Evolutionary conservation across 306 rosid species (phyloP).

Genomic region (Citrullus mucosospermus): DNA sequence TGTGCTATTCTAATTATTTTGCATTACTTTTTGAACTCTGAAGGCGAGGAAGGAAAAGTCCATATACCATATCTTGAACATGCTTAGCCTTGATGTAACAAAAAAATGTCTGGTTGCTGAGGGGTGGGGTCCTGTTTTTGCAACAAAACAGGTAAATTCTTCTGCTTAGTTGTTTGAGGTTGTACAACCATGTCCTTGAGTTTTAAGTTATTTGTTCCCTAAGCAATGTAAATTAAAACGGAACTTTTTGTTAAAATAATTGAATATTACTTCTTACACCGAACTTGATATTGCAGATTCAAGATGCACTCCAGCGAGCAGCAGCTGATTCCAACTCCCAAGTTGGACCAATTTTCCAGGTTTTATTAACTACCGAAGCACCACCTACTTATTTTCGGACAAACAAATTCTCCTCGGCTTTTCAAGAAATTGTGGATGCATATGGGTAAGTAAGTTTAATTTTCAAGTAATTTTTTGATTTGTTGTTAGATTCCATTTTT

Average conservation of each 20-base stretch:
- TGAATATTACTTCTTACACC: neutral
- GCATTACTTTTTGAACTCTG: constrained; percentile 23
- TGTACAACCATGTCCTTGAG: too few species aligned
- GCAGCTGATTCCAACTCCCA: constrained; percentile 42
- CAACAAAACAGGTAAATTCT: constrained; percentile 56
- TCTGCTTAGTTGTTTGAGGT: neutral
- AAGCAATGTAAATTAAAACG: neutral
- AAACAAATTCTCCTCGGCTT: constrained; percentile 47
- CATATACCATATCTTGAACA: constrained; percentile 74
- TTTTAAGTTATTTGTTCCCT: neutral
- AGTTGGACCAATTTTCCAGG: constrained; percentile 50
- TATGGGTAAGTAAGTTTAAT: constrained; percentile 32
- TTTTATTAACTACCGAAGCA: constrained; percentile 33
- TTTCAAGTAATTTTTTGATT: neutral
- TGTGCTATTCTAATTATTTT: constrained; percentile 12
- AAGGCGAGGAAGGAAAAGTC: constrained; percentile 96
- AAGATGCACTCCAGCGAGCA: constrained; percentile 44
- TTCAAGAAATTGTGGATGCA: constrained; percentile 56
- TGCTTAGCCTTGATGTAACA: constrained; percentile 94
- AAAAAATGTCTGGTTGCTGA: constrained; percentile 94
- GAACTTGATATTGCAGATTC: constrained; percentile 28
- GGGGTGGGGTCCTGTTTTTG: constrained; percentile 95
- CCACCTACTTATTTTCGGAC: constrained; percentile 47
- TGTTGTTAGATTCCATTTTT: neutral
- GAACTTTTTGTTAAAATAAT: neutral